Evolutionary conservation across 495 filamentous ascomycete species (phyloP).

Genomic region (Acidiella bohemica): DNA sequence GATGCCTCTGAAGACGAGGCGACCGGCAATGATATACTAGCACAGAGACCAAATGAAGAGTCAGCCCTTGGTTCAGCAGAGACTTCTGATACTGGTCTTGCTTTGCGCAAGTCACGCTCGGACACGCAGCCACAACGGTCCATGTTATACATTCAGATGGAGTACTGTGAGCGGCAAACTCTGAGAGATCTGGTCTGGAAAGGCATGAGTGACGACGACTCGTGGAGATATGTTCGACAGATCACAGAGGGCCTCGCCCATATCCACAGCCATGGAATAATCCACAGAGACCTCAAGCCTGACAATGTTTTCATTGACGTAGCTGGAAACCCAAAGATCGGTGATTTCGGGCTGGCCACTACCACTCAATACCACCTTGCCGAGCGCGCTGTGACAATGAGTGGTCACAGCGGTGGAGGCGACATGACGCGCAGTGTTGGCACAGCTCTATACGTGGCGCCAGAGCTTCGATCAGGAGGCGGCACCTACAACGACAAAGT

Average conservation of each 20-base stretch:
- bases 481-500: conserved; percentile 85
- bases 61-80: conserved; percentile 2
- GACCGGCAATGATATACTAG: neutral
- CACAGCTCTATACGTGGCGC: conserved; percentile 90
- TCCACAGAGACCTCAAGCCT: conserved; percentile 94
- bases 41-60: too few relatives aligned
- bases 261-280: conserved; percentile 82
- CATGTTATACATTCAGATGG: conserved; percentile 82
- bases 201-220: conserved; percentile 58
- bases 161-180: conserved; percentile 92
- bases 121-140: conserved; percentile 7
- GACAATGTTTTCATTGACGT: conserved; percentile 96
- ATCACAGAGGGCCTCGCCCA: conserved; percentile 82
- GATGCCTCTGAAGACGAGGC: conserved; percentile 31
- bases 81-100: neutral
- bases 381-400: conserved; percentile 35
- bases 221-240: conserved; percentile 84
- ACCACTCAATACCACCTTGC: conserved; percentile 51
- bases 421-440: conserved; percentile 77
- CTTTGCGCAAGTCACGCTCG: conserved; percentile 4
- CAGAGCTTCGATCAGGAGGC: conserved; percentile 61
- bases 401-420: conserved; percentile 35
- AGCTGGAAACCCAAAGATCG: conserved; percentile 79
- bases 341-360: conserved; percentile 90
- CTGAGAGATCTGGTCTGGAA: conserved; percentile 79